These are phyloP conservation scores for Ascodesmis nigricans DNA, from an alignment of 495 filamentous ascomycete genomes.

Conservation along the genomic window DNA sequence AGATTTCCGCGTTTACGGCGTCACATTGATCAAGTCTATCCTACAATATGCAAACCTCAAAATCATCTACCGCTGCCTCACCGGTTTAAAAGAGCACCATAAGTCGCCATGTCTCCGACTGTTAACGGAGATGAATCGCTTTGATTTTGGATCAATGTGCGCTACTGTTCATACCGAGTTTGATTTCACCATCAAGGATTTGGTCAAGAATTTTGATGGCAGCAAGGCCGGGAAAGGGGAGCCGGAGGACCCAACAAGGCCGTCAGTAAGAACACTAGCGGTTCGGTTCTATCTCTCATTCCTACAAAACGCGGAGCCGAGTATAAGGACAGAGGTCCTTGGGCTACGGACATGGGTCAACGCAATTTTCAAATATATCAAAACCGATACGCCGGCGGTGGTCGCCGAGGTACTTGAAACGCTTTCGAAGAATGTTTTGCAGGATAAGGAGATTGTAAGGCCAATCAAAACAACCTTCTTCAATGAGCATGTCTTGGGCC, in stretches of 20 bases:
- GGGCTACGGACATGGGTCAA: conserved; percentile 17
- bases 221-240: conserved; percentile 3
- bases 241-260: conserved; percentile 12
- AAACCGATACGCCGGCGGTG: conserved; percentile 13
- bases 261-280: conserved; percentile 17
- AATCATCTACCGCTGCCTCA: conserved; percentile 16
- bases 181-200: conserved; percentile 20
- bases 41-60: conserved; percentile 14
- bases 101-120: conserved; percentile 15
- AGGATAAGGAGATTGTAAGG: conserved; percentile 15
- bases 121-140: conserved; percentile 20
- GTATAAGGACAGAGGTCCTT: conserved; percentile 17
- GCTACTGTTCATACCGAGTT: conserved; percentile 13
- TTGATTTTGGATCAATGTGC: conserved; percentile 17
- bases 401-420: conserved; percentile 15
- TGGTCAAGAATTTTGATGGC: conserved; percentile 14
- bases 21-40: conserved; percentile 13
- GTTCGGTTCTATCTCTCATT: conserved; percentile 21
- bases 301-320: conserved; percentile 18
- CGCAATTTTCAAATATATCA: conserved; percentile 20
- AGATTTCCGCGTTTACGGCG: conserved; percentile 12
- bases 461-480: conserved; percentile 17
- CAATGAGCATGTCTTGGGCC: conserved; percentile 16
- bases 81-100: conserved; percentile 13
- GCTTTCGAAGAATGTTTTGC: conserved; percentile 12